phyloP scores from a whole-genome alignment of 2,329 filamentous ascomycete genomes.

The Capronia americana region DNA sequence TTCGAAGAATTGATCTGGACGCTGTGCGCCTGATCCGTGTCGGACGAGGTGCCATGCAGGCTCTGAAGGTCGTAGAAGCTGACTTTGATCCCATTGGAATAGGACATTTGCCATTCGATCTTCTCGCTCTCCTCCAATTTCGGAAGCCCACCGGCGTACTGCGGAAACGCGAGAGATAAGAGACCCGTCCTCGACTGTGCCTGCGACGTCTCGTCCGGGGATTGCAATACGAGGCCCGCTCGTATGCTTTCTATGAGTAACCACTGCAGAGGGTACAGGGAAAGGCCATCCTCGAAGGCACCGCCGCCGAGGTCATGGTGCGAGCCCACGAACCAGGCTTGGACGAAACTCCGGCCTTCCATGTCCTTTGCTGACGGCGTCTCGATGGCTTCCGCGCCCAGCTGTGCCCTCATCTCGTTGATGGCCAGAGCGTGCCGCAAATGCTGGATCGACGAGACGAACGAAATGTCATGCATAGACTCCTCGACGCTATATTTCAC shows the following conservation, averaged over 20 bases:
- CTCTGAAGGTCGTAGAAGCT: constrained; percentile 37
- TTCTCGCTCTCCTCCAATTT: constrained; percentile 30
- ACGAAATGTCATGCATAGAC: constrained; percentile 42
- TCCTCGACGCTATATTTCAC: constrained; percentile 43
- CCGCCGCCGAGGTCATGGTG: constrained; percentile 50
- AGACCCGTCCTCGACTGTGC: constrained; percentile 9
- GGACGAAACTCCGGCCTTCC: constrained; percentile 42
- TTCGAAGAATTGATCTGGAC: constrained; percentile 30
- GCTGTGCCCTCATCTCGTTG: constrained; percentile 46
- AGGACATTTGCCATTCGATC: constrained; percentile 35
- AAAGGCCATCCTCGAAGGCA: constrained; percentile 46
- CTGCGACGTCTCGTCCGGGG: constrained; percentile 2
- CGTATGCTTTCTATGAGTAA: constrained; percentile 48
- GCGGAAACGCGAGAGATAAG: constrained; percentile 34
- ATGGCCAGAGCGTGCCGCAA: constrained; percentile 50
- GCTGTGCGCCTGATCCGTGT: constrained; percentile 30
- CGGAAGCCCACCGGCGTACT: constrained; percentile 35
- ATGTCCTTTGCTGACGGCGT: constrained; percentile 34
- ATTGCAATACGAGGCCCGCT: constrained; percentile 44
- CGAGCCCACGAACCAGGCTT: constrained; percentile 52
- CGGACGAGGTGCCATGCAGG: constrained; percentile 23
- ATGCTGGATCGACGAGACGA: constrained; percentile 46
- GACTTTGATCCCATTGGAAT: constrained; percentile 33
- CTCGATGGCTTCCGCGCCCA: constrained; percentile 42
- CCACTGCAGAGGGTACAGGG: constrained; percentile 53